Conservation (phyloP, 2,329 filamentous ascomycete species). For the Monosporascus ibericus region DNA sequence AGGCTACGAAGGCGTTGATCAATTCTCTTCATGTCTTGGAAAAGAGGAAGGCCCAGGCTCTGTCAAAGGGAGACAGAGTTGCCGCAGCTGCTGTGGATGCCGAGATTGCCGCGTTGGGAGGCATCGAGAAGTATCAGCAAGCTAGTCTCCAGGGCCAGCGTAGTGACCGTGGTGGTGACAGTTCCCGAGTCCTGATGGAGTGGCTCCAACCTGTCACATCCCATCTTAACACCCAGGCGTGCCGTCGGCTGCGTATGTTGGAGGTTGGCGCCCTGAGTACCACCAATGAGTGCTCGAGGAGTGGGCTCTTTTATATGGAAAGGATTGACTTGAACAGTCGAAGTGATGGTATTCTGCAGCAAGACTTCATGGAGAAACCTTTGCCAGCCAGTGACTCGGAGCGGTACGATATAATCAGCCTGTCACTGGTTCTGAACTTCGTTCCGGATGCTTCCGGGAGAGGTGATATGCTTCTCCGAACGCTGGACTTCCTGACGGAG, state of each 20-base stretch:
- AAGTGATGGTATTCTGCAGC: slow-evolving; percentile 70
- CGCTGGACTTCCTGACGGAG: slow-evolving; percentile 59
- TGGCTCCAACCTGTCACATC: slow-evolving; percentile 45
- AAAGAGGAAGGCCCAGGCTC: slow-evolving; percentile 53
- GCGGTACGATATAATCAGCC: slow-evolving; percentile 80
- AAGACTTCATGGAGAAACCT: slow-evolving; percentile 90
- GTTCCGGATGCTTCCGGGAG: slow-evolving; percentile 70
- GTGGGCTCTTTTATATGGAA: slow-evolving; percentile 63
- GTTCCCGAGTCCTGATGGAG: slow-evolving; percentile 56
- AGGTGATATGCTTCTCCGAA: slow-evolving; percentile 80
- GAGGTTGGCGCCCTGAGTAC: slow-evolving; percentile 86
- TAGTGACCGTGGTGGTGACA: slow-evolving; percentile 60
- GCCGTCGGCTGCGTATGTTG: slow-evolving; percentile 55
- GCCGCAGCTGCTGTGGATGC: slow-evolving; percentile 40
- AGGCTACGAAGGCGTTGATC: slow-evolving; percentile 58
- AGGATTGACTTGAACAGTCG: slow-evolving; percentile 91
- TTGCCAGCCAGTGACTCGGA: slow-evolving; percentile 57
- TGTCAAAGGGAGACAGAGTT: slow-evolving; percentile 44
- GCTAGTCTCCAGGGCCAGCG: slow-evolving; percentile 65
- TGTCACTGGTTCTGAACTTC: slow-evolving; percentile 92
- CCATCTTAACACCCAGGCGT: slow-evolving; percentile 13
- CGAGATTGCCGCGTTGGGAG: slow-evolving; percentile 53
- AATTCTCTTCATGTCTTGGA: slow-evolving; percentile 60
- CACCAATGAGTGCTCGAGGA: slow-evolving; percentile 75
- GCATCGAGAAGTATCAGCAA: slow-evolving; percentile 57